Evolutionary conservation across 768 basidiomycete genomes (phyloP).

Genomic region (Dioszegia hungarica): DNA sequence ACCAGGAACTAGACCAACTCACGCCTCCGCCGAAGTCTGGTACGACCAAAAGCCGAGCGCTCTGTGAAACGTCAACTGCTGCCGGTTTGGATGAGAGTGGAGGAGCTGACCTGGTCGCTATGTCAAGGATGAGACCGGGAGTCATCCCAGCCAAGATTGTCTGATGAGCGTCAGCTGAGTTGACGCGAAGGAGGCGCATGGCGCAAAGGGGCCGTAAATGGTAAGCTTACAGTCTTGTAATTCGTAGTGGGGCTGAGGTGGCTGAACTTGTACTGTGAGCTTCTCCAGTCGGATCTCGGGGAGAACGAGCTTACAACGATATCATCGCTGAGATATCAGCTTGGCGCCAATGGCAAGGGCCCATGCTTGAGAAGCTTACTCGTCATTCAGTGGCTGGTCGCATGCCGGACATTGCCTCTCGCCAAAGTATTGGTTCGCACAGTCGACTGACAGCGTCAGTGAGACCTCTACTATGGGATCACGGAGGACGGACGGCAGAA

Average conservation of each 20-base stretch:
- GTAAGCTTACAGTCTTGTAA: slow-evolving; percentile 31
- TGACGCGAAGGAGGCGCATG: background rate
- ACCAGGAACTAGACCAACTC: background rate
- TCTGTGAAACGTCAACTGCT: background rate
- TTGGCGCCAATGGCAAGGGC: background rate
- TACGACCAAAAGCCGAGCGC: slow-evolving; percentile 37
- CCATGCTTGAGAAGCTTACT: slow-evolving; percentile 6
- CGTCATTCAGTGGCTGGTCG: slow-evolving; percentile 15
- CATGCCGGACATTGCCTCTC: background rate
- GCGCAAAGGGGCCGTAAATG: no score
- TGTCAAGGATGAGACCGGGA: slow-evolving; percentile 29
- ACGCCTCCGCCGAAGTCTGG: slow-evolving; percentile 34
- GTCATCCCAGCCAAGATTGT: slow-evolving; percentile 34
- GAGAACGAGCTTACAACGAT: slow-evolving; percentile 16
- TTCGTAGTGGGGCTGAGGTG: slow-evolving; percentile 23
- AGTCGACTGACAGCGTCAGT: slow-evolving; percentile 2
- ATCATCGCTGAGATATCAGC: slow-evolving; percentile 19
- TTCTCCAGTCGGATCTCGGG: background rate
- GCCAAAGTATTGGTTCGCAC: background rate
- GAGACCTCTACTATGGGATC: no score
- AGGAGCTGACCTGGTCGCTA: slow-evolving; percentile 17
- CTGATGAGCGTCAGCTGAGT: background rate
- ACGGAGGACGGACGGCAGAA: slow-evolving; percentile 22
- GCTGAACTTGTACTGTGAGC: background rate
- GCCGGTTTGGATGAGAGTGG: background rate